phyloP scores from a whole-genome alignment of 2,329 filamentous ascomycete genomes.

The Colletotrichum musae region DNA sequence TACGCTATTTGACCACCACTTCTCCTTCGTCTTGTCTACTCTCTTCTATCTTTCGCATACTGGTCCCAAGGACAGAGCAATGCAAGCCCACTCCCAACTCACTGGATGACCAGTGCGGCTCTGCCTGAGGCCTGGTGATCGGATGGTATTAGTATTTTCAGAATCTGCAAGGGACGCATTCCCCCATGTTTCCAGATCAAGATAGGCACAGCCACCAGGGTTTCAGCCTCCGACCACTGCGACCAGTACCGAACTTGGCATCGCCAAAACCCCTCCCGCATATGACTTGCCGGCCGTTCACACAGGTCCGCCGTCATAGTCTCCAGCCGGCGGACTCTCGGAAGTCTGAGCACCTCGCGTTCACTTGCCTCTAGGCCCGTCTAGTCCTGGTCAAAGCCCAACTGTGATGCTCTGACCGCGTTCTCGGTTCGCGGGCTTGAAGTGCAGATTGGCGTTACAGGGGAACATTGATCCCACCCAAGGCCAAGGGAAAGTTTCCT shows the following conservation, averaged over 20 bases:
- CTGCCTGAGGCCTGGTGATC: slow-evolving; percentile 13
- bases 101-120: slow-evolving; percentile 17
- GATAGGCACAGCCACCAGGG: slow-evolving; percentile 33
- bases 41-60: too few species aligned
- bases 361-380: slow-evolving; percentile 32
- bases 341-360: slow-evolving; percentile 38
- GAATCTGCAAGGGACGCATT: slow-evolving; percentile 35
- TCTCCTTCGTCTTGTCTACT: too few species aligned
- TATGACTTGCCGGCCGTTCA: slow-evolving; percentile 11
- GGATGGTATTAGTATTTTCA: slow-evolving; percentile 15
- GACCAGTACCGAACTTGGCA: slow-evolving; percentile 38
- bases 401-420: slow-evolving; percentile 34
- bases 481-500: slow-evolving; percentile 29
- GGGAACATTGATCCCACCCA: slow-evolving; percentile 30
- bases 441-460: slow-evolving; percentile 32
- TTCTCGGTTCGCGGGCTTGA: slow-evolving; percentile 6
- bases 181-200: slow-evolving; percentile 21
- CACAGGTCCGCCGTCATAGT: slow-evolving; percentile 18
- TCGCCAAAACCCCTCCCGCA: slow-evolving; percentile 11
- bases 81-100: neutral
- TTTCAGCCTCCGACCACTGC: slow-evolving; percentile 34
- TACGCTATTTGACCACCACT: too few species aligned
- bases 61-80: too few species aligned
- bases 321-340: slow-evolving; percentile 15
- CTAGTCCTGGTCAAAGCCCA: slow-evolving; percentile 24